phyloP scores from a whole-genome alignment of 345 rosid species.

The Eucalyptus lansdowneana region DNA sequence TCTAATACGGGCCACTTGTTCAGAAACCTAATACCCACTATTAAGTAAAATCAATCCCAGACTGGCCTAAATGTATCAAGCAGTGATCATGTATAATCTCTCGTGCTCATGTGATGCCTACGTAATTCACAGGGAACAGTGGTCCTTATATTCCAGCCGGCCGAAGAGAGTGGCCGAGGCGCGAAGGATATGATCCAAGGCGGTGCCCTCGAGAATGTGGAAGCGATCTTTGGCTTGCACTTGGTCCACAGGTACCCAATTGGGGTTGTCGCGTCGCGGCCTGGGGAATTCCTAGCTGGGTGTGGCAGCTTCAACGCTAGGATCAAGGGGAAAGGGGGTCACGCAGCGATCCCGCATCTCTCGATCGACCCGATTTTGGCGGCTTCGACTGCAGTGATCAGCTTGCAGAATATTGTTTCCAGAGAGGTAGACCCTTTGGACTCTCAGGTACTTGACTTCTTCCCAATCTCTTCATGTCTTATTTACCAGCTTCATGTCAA shows the following conservation, averaged over 20 bases:
- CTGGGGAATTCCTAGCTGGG: constrained; percentile 54
- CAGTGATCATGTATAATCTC: not conserved
- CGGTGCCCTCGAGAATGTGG: constrained; percentile 34
- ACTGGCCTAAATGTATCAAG: not conserved
- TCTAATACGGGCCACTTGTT: not conserved
- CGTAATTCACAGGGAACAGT: constrained; percentile 37
- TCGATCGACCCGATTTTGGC: constrained; percentile 59
- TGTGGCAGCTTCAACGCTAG: constrained; percentile 51
- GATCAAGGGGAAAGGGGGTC: constrained; percentile 47
- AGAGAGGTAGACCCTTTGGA: constrained; percentile 59
- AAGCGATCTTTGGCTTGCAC: constrained; percentile 51
- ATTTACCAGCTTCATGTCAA: not conserved
- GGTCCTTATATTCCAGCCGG: constrained; percentile 55
- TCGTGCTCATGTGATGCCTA: not conserved
- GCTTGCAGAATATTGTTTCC: constrained; percentile 49
- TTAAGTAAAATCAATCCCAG: not conserved
- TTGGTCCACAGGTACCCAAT: constrained; percentile 15
- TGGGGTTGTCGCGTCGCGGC: constrained; percentile 35
- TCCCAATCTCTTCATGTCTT: not conserved
- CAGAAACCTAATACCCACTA: not conserved
- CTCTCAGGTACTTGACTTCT: constrained; percentile 23
- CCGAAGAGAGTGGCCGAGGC: constrained; percentile 52
- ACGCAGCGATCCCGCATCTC: constrained; percentile 36
- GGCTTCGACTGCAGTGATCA: constrained; percentile 37
- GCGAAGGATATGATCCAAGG: constrained; percentile 42